Conservation (phyloP, 805 yeast genomes). For the Schizosaccharomyces octosporus region DNA sequence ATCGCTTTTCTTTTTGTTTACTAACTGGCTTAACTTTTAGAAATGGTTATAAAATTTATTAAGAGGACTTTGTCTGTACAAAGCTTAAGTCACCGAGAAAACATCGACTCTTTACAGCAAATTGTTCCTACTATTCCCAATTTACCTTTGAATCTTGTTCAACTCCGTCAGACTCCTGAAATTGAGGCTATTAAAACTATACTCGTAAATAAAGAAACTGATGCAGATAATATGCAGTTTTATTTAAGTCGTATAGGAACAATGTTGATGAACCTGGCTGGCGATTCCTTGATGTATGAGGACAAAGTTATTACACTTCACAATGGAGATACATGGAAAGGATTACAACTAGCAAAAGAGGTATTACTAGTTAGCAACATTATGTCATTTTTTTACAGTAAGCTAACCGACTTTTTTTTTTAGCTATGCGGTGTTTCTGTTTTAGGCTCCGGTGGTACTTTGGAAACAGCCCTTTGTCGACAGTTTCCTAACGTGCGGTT, state of each 20-base stretch:
- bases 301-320: constrained; percentile 49
- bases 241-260: constrained; percentile 15
- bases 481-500: constrained; percentile 54
- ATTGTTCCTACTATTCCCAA: constrained; percentile 16
- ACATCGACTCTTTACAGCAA: constrained; percentile 8
- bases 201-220: background rate
- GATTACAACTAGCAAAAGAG: constrained; percentile 16
- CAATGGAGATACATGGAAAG: constrained; percentile 38
- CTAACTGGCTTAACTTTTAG: constrained; percentile 6
- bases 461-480: constrained; percentile 50
- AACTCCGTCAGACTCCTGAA: constrained; percentile 2
- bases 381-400: constrained; percentile 12
- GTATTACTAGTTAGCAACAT: constrained; percentile 22
- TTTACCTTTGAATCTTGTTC: constrained; percentile 21
- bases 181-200: constrained; percentile 2
- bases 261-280: constrained; percentile 48
- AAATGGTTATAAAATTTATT: constrained; percentile 56
- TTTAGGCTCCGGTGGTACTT: constrained; percentile 71
- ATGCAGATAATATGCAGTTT: background rate
- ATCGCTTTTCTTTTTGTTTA: background rate
- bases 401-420: constrained; percentile 1
- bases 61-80: constrained; percentile 42
- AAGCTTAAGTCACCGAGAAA: constrained; percentile 40
- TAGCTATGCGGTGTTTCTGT: constrained; percentile 8
- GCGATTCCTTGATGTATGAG: constrained; percentile 36